Evolutionary conservation across 768 basidiomycete genomes (phyloP).

Genomic region (Hortiboletus flavorubellus): DNA sequence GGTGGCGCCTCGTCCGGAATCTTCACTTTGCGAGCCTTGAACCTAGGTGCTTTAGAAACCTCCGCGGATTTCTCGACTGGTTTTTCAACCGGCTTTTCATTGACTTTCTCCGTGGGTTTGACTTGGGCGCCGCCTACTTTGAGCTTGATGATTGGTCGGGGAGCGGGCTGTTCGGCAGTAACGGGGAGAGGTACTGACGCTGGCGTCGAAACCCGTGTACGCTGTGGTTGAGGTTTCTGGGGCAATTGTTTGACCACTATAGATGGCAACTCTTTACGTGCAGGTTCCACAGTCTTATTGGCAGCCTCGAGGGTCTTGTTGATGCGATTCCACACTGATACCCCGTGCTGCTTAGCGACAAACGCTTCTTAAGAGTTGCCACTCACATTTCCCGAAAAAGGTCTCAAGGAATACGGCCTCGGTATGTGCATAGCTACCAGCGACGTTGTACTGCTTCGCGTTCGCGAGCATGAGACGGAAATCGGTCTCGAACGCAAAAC

Average conservation of each 20-base stretch:
- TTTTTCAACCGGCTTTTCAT: conserved; percentile 24
- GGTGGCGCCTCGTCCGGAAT: conserved; percentile 50
- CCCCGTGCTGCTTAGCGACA: conserved; percentile 6
- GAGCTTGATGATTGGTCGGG: conserved; percentile 63
- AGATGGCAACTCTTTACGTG: conserved; percentile 24
- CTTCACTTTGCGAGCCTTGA: conserved; percentile 43
- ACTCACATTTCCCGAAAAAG: conserved; percentile 84
- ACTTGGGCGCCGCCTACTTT: conserved; percentile 49
- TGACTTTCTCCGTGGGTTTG: conserved; percentile 33
- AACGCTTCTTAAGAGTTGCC: background rate
- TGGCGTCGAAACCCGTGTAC: conserved; percentile 7
- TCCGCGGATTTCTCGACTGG: conserved; percentile 26
- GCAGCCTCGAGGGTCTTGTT: conserved; percentile 77
- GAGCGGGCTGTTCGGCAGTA: conserved; percentile 32
- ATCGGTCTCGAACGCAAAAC: conserved; percentile 81
- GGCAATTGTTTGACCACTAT: conserved; percentile 23
- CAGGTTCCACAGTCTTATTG: conserved; percentile 40
- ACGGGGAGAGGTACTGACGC: conserved; percentile 13
- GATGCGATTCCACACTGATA: conserved; percentile 80
- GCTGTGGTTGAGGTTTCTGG: conserved; percentile 16
- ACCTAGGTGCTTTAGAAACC: conserved; percentile 37
- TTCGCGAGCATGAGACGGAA: conserved; percentile 87
- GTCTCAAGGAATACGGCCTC: conserved; percentile 73
- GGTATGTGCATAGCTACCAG: conserved; percentile 67
- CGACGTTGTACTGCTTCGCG: conserved; percentile 79